Evolutionary conservation across 78 protist genomes (phyloP).

Genomic region (Creolimax fragrantissima): DNA sequence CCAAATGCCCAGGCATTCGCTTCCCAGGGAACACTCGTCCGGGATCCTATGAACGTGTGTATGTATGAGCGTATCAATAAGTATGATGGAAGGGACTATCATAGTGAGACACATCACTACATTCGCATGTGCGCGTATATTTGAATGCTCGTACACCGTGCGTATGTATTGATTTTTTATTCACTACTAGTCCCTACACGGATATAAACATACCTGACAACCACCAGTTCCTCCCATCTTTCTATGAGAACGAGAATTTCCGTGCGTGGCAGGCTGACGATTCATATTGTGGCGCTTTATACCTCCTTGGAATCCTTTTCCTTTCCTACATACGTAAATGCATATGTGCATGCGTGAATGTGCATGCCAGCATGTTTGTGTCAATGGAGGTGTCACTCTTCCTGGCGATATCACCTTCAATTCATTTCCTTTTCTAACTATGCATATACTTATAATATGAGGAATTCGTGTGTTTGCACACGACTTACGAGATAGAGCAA

Average conservation of each 20-base stretch:
- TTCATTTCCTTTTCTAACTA: too few species aligned
- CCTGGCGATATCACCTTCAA: too few species aligned
- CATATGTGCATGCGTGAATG: background rate
- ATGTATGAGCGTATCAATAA: background rate
- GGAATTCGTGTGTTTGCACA: background rate
- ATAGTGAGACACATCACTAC: background rate
- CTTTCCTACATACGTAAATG: background rate
- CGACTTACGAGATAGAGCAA: background rate
- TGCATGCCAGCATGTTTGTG: background rate
- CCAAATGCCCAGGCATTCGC: conserved; percentile 11
- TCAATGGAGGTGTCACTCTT: too few species aligned
- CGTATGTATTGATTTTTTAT: background rate
- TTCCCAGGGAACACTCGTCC: conserved; percentile 3
- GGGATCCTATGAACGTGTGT: background rate
- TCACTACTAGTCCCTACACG: background rate
- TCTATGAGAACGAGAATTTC: background rate
- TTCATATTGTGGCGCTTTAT: conserved; percentile 1
- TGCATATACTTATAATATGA: too few species aligned
- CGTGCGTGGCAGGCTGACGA: conserved; percentile 3
- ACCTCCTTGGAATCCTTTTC: conserved; percentile 10
- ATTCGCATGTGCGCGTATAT: background rate
- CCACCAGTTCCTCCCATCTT: background rate
- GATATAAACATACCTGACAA: background rate
- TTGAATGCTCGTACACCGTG: background rate
- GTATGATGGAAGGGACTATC: background rate